These are phyloP conservation scores for Wickerhamiella qilinensis DNA, from an alignment of 805 yeast species.

Conservation along the genomic window DNA sequence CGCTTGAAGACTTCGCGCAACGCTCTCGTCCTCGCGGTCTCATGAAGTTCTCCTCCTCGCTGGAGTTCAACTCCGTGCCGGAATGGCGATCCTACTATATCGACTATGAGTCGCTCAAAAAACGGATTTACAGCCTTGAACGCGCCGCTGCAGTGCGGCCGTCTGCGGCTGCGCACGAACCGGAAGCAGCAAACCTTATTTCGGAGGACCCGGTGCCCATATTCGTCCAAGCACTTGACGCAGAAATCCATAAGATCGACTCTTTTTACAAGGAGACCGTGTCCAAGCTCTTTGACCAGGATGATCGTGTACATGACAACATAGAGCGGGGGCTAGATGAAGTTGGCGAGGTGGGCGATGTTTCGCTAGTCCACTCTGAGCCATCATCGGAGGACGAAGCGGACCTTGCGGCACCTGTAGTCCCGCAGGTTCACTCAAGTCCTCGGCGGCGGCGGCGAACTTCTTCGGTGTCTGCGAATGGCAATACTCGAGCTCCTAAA, in stretches of 20 bases:
- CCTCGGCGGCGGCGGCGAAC: conserved; percentile 2
- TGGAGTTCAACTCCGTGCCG: conserved; percentile 95
- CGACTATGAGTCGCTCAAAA: conserved; percentile 76
- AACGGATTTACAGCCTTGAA: conserved; percentile 68
- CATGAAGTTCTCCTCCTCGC: conserved; percentile 90
- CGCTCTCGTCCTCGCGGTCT: neutral
- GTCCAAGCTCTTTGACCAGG: conserved; percentile 33
- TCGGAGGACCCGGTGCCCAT: conserved; percentile 35
- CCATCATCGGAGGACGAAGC: neutral
- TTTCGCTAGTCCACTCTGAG: neutral
- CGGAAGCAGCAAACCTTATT: conserved; percentile 19
- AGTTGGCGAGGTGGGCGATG: neutral
- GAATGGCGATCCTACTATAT: conserved; percentile 93
- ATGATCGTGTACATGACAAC: conserved; percentile 43
- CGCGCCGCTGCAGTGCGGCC: conserved; percentile 28
- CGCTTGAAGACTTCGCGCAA: neutral
- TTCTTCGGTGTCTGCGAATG: neutral
- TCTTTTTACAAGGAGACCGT: conserved; percentile 58
- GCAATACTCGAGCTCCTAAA: neutral
- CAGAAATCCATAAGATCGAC: conserved; percentile 63
- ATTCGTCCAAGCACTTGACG: conserved; percentile 60
- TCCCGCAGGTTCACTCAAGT: neutral
- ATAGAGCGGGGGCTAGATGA: neutral
- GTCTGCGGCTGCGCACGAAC: conserved; percentile 6
- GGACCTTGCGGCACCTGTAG: neutral